Base-by-base conservation (phyloP, 2,329 filamentous ascomycete species). In the Arthrinium phaeospermum region DNA sequence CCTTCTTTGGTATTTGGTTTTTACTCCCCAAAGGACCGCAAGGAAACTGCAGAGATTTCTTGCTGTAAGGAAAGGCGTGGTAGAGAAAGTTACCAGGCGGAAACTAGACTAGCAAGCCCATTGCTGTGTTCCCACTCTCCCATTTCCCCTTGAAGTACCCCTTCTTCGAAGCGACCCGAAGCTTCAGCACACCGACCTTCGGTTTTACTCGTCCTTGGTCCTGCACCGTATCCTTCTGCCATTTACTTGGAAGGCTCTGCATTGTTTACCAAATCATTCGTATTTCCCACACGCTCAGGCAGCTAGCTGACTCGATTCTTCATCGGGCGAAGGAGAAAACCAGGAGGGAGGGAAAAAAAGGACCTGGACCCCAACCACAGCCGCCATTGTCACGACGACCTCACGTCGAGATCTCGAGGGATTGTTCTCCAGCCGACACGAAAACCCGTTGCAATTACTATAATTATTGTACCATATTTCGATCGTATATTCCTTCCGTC, bases 331-430 rank as follows among this genome's bases (percentile, higher is more conserved):
- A 45, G 45, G 67, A 68, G 67, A 68, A 47, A 47, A 68, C n/a
- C 19, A 47, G 67, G 67, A 68, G 67, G 45, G 41, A 46, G 45
- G 44, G 24, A 47, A 68, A 68, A 68, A 27, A 68, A 45, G 67
- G 41, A 68, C 67, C 46, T 68, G 67, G 67, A 47, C n/a, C 19
- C 67, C 41, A 22, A 46, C 45, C 41, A 22, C 45, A 47, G 67
- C 27, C 67, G 67, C 67, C 57, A 64, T 68, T 47, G 67, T 68
- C 67, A 46, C 67, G 67, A 68, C 67, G 67, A 47, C 67, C 45
- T 68, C 67, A 68, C 67, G 41, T 68, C 34, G 67, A 68, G 24
- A 30, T 16, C 22, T 30, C 4, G 10, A 64, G 57, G 57, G 57
- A 64, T 64, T 64, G 57, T 64, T 64, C 57, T 41, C 57, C 57